phyloP scores from a whole-genome alignment of 2,329 filamentous ascomycete species.

The Neopestalotiopsis sp. region DNA sequence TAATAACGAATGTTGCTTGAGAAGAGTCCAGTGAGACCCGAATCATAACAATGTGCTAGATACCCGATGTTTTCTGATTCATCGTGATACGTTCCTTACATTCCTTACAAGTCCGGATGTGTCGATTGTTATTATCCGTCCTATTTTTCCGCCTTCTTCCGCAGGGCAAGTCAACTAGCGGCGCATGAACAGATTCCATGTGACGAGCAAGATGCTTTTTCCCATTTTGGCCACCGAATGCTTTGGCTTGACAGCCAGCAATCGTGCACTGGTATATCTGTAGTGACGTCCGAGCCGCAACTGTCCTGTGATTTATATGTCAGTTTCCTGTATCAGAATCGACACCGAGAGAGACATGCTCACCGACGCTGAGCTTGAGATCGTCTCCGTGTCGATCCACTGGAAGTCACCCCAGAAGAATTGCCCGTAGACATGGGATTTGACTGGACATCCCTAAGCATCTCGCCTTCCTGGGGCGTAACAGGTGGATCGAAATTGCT shows the following conservation, averaged over 20 bases:
- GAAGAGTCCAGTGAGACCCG: too few relatives aligned
- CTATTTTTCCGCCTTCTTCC: background rate
- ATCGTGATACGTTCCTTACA: background rate
- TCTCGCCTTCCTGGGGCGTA: background rate
- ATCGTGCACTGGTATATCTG: background rate
- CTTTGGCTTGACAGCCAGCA: background rate
- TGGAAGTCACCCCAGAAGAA: too few relatives aligned
- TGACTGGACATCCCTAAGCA: too few relatives aligned
- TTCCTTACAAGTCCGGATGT: background rate
- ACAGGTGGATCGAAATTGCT: background rate
- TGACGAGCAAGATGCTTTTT: slow-evolving; percentile 4
- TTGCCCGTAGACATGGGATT: too few relatives aligned
- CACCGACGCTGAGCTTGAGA: too few relatives aligned
- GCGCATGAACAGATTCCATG: background rate
- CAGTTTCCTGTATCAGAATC: background rate
- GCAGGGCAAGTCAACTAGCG: background rate
- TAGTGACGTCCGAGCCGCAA: background rate
- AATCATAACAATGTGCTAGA: too few relatives aligned
- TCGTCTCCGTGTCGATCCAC: too few relatives aligned
- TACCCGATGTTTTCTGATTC: too few relatives aligned
- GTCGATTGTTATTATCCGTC: background rate
- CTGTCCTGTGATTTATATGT: background rate
- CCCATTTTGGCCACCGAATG: background rate
- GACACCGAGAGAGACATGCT: background rate
- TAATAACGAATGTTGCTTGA: too few relatives aligned